Base-by-base conservation (phyloP, 257 asterid species). In the Hygrophila difformis region DNA sequence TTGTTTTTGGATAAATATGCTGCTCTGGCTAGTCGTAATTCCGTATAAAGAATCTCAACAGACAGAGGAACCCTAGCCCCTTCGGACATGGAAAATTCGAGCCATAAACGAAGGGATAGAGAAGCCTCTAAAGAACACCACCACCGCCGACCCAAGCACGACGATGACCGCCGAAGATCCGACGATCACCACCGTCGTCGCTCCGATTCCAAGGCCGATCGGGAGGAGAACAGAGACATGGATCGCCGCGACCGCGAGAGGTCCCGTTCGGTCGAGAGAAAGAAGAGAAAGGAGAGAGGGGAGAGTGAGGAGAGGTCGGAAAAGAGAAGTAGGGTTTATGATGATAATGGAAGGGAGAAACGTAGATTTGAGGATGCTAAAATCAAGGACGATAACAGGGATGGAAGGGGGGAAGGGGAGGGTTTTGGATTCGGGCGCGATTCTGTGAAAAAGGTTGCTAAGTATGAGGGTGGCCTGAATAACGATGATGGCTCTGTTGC, bases 251-350 rank as follows among this genome's bases (percentile, higher is more conserved):
- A 76, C 39, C 69, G 84, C 66, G 97, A 74, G 66, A 79, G 82
- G 60, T 70, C 74, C 41, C 73, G 58, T 24, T 81, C 78, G 3
- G 63, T 57, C 34, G 94, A 78, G 73, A 68, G 87, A 38, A 78
- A 60, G 70, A 81, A 71, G 82, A 78, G 94, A 66, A 87, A 82
- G 54, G 87, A 74, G 39, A 74, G 88, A 56, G 79, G 59, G 29
- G 92, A 72, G 39, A 78, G 72, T 61, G 84, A 64, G 63, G 93
- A 79, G 68, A 71, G 69, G 54, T 60, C 59, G 31, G 72, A 64
- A n/a, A 83, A 83, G 77, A 79, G 79, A 57, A 56, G 70, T 64
- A 77, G 81, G 85, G 72, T 62, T 61, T 57, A 43, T 18, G 92
- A 78, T 19, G 78, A 68, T 14, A 71, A 53, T 62, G 78, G 74